phyloP scores from a whole-genome alignment of 2,329 filamentous ascomycete genomes.

The Colletotrichum coccodes region DNA sequence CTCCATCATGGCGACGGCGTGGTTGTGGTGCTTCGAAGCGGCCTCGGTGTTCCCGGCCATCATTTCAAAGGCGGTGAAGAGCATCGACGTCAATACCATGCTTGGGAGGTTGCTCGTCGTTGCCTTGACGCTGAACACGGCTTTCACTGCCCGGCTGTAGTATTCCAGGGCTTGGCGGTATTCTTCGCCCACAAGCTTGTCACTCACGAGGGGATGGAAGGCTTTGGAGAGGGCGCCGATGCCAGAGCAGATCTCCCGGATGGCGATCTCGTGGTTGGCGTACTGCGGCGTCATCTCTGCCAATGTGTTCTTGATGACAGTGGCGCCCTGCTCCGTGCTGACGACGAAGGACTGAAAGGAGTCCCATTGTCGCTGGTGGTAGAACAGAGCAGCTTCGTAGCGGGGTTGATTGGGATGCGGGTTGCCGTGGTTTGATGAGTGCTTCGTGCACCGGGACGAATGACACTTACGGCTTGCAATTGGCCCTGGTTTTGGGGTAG shows the following conservation, averaged over 20 bases:
- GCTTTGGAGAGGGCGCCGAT: conserved; percentile 4
- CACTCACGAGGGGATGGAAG: neutral
- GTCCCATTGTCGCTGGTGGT: conserved; percentile 24
- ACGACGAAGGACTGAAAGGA: conserved; percentile 16
- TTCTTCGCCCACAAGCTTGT: neutral
- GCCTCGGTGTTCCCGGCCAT: conserved; percentile 4
- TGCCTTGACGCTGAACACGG: neutral
- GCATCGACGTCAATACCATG: conserved; percentile 15
- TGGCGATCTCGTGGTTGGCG: neutral
- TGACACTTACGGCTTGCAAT: neutral
- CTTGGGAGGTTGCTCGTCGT: neutral
- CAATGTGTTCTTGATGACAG: neutral
- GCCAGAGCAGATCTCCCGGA: conserved; percentile 21
- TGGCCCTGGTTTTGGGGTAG: neutral
- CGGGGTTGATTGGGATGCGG: neutral
- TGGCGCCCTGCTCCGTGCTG: conserved; percentile 9
- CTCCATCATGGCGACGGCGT: conserved; percentile 24
- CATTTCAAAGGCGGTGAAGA: conserved; percentile 20
- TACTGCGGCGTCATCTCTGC: conserved; percentile 5
- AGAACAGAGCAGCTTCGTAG: conserved; percentile 17
- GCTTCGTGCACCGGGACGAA: neutral
- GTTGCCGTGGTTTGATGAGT: neutral
- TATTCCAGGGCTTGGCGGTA: conserved; percentile 16
- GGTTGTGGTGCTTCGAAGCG: conserved; percentile 10
- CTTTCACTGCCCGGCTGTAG: conserved; percentile 11